Conservation (phyloP, 495 filamentous ascomycete species). For the Pseudevernia furfuracea region DNA sequence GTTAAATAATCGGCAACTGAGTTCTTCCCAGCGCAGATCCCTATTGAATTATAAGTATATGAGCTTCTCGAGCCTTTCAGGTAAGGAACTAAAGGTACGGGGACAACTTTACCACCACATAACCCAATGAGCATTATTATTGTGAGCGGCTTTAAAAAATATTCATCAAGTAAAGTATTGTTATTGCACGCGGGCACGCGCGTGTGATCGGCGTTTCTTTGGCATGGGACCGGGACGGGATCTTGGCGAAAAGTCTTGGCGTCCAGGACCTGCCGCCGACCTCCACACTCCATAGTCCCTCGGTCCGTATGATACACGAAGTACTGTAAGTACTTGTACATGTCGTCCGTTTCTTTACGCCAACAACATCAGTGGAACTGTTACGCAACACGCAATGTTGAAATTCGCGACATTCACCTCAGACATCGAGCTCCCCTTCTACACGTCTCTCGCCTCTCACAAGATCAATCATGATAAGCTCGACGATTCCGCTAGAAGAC, state of each 20-base stretch:
- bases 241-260: too few relatives aligned
- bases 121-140: conserved; percentile 78
- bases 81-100: not conserved
- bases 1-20: conserved; percentile 78
- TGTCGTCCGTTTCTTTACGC: not conserved
- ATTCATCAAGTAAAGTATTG: too few relatives aligned
- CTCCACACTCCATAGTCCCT: too few relatives aligned
- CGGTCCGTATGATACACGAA: too few relatives aligned
- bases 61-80: conserved; percentile 3
- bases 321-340: not conserved
- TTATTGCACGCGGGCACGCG: not conserved
- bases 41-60: conserved; percentile 38
- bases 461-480: conserved; percentile 97
- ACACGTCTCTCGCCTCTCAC: conserved; percentile 73
- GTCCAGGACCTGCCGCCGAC: not conserved
- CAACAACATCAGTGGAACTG: not conserved
- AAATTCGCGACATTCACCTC: conserved; percentile 82
- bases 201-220: conserved; percentile 8
- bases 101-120: conserved; percentile 63
- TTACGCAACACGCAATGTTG: conserved; percentile 25
- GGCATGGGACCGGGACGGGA: too few relatives aligned
- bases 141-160: too few relatives aligned
- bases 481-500: conserved; percentile 76
- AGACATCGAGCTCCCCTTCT: conserved; percentile 92
- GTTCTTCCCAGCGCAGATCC: conserved; percentile 83